Evolutionary conservation across 2,329 filamentous ascomycete genomes (phyloP).

Genomic region (Colletotrichum euphorbiae): DNA sequence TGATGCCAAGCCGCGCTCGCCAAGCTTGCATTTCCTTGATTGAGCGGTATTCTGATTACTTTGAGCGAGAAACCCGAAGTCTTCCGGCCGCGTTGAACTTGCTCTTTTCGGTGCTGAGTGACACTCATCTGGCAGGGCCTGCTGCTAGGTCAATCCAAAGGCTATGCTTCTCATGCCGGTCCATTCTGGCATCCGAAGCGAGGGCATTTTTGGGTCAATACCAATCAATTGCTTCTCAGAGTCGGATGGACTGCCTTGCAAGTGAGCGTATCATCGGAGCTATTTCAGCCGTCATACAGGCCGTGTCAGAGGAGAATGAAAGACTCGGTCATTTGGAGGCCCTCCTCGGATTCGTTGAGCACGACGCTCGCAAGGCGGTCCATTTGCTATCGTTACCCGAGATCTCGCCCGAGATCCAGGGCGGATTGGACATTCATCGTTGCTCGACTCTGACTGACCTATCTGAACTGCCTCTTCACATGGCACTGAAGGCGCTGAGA

Average conservation of each 20-base stretch:
- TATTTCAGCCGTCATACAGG: constrained; percentile 81
- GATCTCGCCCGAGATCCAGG: constrained; percentile 28
- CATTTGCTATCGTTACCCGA: constrained; percentile 43
- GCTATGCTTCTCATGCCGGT: constrained; percentile 81
- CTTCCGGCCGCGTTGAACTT: constrained; percentile 79
- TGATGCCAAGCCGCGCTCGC: constrained; percentile 71
- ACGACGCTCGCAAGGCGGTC: constrained; percentile 60
- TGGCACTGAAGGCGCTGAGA: constrained; percentile 68
- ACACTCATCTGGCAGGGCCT: constrained; percentile 70
- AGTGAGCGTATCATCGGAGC: constrained; percentile 81
- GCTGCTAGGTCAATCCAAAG: constrained; percentile 80
- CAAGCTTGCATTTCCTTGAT: constrained; percentile 78
- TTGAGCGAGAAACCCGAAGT: constrained; percentile 74
- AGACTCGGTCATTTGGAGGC: constrained; percentile 60
- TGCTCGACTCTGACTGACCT: constrained; percentile 20
- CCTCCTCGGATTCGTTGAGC: constrained; percentile 71
- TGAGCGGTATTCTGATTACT: constrained; percentile 80
- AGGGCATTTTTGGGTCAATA: constrained; percentile 79
- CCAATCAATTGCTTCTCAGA: constrained; percentile 67
- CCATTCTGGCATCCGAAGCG: constrained; percentile 74
- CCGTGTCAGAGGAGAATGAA: constrained; percentile 57
- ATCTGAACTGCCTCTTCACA: constrained; percentile 60
- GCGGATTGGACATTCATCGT: constrained; percentile 14
- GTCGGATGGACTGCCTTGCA: constrained; percentile 73
- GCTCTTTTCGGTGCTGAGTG: constrained; percentile 76